Percentiles rank a stretch among this genome's conserved stretches.
phyloP scores from a whole-genome alignment of 2,329 filamentous ascomycete genomes.

The Graphilbum fragrans region DNA sequence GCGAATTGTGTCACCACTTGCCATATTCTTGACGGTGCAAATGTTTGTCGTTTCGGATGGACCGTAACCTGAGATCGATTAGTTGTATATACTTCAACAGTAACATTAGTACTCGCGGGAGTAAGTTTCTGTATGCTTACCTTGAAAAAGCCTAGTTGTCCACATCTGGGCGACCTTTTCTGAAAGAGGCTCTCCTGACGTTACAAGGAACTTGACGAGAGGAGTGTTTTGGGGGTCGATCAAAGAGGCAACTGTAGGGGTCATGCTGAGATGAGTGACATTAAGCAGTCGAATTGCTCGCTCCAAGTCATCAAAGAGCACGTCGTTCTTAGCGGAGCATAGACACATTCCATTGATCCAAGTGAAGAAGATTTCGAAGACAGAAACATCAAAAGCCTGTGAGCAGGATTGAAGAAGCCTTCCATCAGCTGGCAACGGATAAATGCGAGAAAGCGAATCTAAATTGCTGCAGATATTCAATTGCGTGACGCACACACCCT shows the following conservation, averaged over 20 bases:
- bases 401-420: conserved; percentile 74
- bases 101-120: background rate
- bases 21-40: conserved; percentile 61
- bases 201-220: conserved; percentile 61
- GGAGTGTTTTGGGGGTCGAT: conserved; percentile 58
- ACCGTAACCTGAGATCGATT: conserved; percentile 45
- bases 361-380: conserved; percentile 82
- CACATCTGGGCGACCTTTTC: conserved; percentile 58
- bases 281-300: conserved; percentile 46
- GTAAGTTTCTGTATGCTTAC: background rate
- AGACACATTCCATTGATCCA: conserved; percentile 71
- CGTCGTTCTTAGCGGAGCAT: conserved; percentile 63
- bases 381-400: conserved; percentile 76
- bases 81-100: background rate
- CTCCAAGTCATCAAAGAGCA: conserved; percentile 62
- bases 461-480: conserved; percentile 67
- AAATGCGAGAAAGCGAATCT: conserved; percentile 50
- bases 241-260: conserved; percentile 73
- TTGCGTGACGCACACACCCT: conserved; percentile 69
- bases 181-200: conserved; percentile 70
- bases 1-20: conserved; percentile 44
- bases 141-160: conserved; percentile 61
- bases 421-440: conserved; percentile 40
- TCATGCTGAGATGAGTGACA: conserved; percentile 74
- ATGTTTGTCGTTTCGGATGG: conserved; percentile 84